Evolutionary conservation across 164 flowering plant species (phyloP), one percentile per base, ranked within the genome.

Genomic region (Vitis cinerea): DNA sequence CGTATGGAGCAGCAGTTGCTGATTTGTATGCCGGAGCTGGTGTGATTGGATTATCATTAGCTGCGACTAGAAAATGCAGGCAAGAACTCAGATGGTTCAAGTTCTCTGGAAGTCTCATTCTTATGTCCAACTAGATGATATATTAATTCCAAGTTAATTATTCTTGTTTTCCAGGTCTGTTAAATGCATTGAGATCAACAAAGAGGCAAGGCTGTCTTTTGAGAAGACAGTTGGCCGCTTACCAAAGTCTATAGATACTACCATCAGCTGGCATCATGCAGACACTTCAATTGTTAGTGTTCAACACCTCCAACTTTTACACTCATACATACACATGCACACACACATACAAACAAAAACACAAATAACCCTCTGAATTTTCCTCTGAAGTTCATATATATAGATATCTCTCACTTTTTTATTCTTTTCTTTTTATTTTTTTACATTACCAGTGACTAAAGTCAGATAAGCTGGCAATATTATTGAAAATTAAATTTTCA

Each of bases 1-100:
- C 93, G 30, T 69, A 76, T 75, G 97, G 94, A 61, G 70, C 96
- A 80, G 87, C 98, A 71, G 92, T 93, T 69, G 83, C 88, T 83
- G 99, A 95, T 80, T 79, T 95, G 59, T 95, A 95, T 81, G 99
- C 97, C 53, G 99, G 98, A 78, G 93, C 96, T 82, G 99, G 99
- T 68, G 89, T 83, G 6, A 95, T 95, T 79, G 99, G 99, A 65
- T 70, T 93, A 70, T 95, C 99, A 63, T 79, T 95, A 77, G 97
- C 94, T 66, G 84, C 80, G 52, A 66, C 84, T 8, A 85, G 91
- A 78, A 90, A 91, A 74, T 93, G 99, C 93, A 88, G 97, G 99
- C 78, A 81, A 77, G 86, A 75, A 53, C 50, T 55, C 2, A 17
- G 57, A 52, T 73, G 59, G 44, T 73, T 75, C 44, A 17, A n/a